Percentiles rank a stretch among this genome's conserved stretches.
phyloP scores from a whole-genome alignment of 2,329 filamentous ascomycete genomes.

The Neurospora crassa region DNA sequence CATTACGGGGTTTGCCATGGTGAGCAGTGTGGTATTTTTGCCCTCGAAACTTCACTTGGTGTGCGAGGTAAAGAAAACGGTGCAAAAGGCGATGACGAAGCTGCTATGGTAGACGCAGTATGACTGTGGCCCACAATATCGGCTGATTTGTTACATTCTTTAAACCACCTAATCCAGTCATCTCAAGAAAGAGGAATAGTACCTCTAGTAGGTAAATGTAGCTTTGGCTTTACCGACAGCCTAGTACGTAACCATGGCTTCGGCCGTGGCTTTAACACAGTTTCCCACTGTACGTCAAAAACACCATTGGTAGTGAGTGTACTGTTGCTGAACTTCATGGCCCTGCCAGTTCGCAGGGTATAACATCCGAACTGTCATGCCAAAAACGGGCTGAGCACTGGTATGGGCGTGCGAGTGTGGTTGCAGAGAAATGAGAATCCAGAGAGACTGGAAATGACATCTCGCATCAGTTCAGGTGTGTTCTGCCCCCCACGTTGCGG shows the following conservation, averaged over 20 bases:
- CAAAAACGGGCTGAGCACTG: background rate
- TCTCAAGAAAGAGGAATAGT: no score
- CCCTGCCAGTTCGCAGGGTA: background rate
- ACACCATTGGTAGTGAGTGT: background rate
- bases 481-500: background rate
- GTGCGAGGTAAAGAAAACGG: background rate
- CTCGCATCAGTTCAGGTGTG: background rate
- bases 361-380: background rate
- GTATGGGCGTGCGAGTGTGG: background rate
- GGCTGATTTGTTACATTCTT: background rate
- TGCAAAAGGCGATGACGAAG: background rate
- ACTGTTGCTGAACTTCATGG: background rate
- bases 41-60: background rate
- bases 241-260: background rate
- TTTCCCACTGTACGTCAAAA: background rate
- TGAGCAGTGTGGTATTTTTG: background rate
- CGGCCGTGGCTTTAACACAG: background rate
- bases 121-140: background rate
- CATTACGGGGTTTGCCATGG: background rate
- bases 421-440: background rate
- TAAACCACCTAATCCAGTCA: background rate
- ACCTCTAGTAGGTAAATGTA: no score
- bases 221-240: background rate
- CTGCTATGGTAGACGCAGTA: background rate
- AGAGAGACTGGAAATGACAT: background rate